Conservation (phyloP, 805 yeast genomes). For the Yarrowia phangngaensis region DNA sequence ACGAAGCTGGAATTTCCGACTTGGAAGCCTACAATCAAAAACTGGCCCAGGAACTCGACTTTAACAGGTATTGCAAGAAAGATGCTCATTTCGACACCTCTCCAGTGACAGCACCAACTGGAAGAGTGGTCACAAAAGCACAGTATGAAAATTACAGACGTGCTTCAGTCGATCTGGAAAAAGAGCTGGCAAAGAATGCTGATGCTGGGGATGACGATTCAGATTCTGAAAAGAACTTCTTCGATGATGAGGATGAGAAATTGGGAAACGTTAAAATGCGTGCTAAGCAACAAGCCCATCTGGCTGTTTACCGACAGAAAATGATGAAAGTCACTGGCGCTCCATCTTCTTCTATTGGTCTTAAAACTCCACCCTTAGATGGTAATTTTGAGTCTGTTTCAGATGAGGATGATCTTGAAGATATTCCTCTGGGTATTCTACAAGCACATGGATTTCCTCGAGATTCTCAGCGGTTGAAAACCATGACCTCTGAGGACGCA, state of each 20-base stretch:
- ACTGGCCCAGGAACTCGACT: slow-evolving; percentile 24
- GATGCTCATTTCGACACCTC: slow-evolving; percentile 3
- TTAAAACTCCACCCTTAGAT: slow-evolving; percentile 18
- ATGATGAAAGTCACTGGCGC: slow-evolving; percentile 42
- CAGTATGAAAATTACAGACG: slow-evolving; percentile 25
- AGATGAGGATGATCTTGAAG: slow-evolving; percentile 42
- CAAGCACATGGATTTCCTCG: slow-evolving; percentile 43
- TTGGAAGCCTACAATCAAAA: slow-evolving; percentile 18
- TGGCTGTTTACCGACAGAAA: slow-evolving; percentile 43
- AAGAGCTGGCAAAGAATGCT: background rate
- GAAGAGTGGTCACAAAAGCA: slow-evolving; percentile 18
- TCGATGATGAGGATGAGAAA: slow-evolving; percentile 31
- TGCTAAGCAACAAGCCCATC: slow-evolving; percentile 42
- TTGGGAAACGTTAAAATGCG: slow-evolving; percentile 35
- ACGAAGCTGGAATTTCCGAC: background rate
- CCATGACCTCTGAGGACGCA: slow-evolving; percentile 30
- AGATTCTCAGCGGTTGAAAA: slow-evolving; percentile 29
- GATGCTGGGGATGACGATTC: background rate
- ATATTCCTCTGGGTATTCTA: slow-evolving; percentile 43
- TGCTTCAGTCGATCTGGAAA: slow-evolving; percentile 8
- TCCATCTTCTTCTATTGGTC: slow-evolving; percentile 12
- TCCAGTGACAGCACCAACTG: background rate
- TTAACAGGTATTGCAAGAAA: slow-evolving; percentile 24
- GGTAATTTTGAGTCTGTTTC: slow-evolving; percentile 33
- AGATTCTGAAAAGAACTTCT: slow-evolving; percentile 5